Percentiles rank a stretch among this genome's conserved stretches.
Conservation (phyloP, 78 protist species). For the Dictyostelium intermedium region DNA sequence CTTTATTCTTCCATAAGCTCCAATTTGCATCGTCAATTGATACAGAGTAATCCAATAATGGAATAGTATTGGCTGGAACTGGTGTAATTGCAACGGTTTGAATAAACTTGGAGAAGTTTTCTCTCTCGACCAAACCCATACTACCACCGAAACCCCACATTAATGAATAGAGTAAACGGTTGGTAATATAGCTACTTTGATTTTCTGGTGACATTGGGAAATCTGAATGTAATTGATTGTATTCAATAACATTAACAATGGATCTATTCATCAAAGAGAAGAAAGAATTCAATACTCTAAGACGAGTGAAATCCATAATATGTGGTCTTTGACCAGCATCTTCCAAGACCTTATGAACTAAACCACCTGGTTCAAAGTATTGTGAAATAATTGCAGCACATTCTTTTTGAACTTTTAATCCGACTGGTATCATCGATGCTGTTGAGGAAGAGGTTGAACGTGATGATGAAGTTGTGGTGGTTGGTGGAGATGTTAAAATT, state of each 20-base stretch:
- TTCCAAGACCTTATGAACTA: conserved; percentile 78
- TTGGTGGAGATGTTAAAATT: background rate
- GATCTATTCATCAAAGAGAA: conserved; percentile 86
- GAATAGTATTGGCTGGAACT: conserved; percentile 59
- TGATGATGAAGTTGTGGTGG: background rate
- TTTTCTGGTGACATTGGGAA: conserved; percentile 83
- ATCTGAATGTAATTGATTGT: conserved; percentile 88
- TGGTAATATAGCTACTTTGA: conserved; percentile 35
- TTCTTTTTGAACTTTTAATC: conserved; percentile 46
- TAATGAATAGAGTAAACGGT: conserved; percentile 81
- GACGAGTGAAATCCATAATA: conserved; percentile 92
- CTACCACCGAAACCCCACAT: conserved; percentile 97
- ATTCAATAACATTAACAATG: conserved; percentile 72
- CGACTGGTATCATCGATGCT: background rate
- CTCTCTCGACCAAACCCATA: conserved; percentile 74
- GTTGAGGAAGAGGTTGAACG: background rate
- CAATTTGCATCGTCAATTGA: conserved; percentile 89
- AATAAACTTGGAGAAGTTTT: conserved; percentile 73
- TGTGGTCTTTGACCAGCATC: conserved; percentile 81
- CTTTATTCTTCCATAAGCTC: conserved; percentile 90
- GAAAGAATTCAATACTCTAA: conserved; percentile 82
- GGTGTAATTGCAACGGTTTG: conserved; percentile 60
- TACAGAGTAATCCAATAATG: conserved; percentile 90
- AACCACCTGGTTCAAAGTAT: conserved; percentile 62
- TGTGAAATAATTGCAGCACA: conserved; percentile 76